Percentiles rank a stretch among this genome's conserved stretches.
phyloP scores from a whole-genome alignment of 495 filamentous ascomycete species.

The Penicillium parvum region DNA sequence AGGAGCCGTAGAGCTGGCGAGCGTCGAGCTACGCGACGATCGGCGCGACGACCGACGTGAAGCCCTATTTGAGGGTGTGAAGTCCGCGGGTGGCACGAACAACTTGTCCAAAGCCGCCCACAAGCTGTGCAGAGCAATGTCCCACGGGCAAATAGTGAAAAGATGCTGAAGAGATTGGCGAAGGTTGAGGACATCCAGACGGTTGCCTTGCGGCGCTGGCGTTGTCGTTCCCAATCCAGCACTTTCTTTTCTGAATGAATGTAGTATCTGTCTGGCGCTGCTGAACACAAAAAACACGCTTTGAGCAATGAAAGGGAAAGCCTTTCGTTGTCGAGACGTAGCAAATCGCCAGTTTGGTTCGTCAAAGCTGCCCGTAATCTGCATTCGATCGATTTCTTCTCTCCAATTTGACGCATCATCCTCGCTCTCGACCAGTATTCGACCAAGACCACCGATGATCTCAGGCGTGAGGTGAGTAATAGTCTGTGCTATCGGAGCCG shows the following conservation, averaged over 20 bases:
- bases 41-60: constrained; percentile 40
- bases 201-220: constrained; percentile 8
- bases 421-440: constrained; percentile 32
- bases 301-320: constrained; percentile 61
- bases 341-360: constrained; percentile 38
- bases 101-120: constrained; percentile 68
- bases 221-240: constrained; percentile 4
- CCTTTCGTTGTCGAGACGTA: constrained; percentile 35
- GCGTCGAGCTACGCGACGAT: constrained; percentile 33
- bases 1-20: constrained; percentile 15
- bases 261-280: constrained; percentile 57
- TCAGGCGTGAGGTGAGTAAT: constrained; percentile 41
- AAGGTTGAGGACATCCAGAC: constrained; percentile 30
- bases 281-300: constrained; percentile 71
- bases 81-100: constrained; percentile 59
- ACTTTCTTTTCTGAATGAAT: constrained; percentile 54
- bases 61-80: constrained; percentile 35
- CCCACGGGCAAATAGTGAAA: constrained; percentile 39
- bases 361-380: constrained; percentile 37
- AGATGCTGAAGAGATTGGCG: constrained; percentile 32
- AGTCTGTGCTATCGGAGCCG: constrained; percentile 29
- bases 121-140: constrained; percentile 67
- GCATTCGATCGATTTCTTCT: constrained; percentile 38
- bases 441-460: constrained; percentile 35
- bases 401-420: constrained; percentile 39